Percentiles rank a stretch among this genome's conserved stretches.
phyloP scores from a whole-genome alignment of 495 filamentous ascomycete species.

The Neurospora pannonica region DNA sequence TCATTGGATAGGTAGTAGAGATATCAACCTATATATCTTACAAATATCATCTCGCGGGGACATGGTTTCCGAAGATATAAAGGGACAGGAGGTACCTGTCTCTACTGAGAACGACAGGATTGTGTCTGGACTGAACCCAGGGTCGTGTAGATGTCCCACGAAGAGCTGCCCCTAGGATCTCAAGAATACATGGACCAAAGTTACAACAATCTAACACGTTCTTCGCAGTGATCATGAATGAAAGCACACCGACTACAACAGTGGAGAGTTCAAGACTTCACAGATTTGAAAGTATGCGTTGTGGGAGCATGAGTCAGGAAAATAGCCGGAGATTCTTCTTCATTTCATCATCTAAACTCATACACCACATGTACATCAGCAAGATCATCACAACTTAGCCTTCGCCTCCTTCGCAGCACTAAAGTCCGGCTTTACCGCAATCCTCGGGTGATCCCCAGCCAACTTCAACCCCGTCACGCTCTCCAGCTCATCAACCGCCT shows the following conservation, averaged over 20 bases:
- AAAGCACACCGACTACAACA: not conserved
- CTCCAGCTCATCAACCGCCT: constrained; percentile 53
- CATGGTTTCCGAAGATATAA: not conserved
- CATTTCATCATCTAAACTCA: not conserved
- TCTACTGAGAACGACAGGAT: not conserved
- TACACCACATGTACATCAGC: not conserved
- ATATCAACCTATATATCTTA: not conserved
- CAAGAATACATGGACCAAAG: too few relatives aligned
- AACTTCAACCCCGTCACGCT: constrained; percentile 39
- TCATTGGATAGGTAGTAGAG: not conserved
- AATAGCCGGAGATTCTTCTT: not conserved
- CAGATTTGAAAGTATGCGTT: not conserved
- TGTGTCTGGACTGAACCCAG: not conserved
- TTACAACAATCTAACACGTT: not conserved
- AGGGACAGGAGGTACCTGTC: not conserved
- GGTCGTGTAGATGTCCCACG: not conserved
- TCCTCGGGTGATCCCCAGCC: constrained; percentile 35
- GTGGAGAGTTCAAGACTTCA: not conserved
- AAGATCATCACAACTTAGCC: constrained; percentile 27
- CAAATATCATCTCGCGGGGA: not conserved
- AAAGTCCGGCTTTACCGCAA: constrained; percentile 29
- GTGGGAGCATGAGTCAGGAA: not conserved
- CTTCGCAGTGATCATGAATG: not conserved
- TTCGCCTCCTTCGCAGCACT: constrained; percentile 10
- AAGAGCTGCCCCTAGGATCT: too few relatives aligned